Percentiles rank a stretch among this genome's conserved stretches.
phyloP scores from a whole-genome alignment of 495 filamentous ascomycete genomes.

The Penicillium paxilli region DNA sequence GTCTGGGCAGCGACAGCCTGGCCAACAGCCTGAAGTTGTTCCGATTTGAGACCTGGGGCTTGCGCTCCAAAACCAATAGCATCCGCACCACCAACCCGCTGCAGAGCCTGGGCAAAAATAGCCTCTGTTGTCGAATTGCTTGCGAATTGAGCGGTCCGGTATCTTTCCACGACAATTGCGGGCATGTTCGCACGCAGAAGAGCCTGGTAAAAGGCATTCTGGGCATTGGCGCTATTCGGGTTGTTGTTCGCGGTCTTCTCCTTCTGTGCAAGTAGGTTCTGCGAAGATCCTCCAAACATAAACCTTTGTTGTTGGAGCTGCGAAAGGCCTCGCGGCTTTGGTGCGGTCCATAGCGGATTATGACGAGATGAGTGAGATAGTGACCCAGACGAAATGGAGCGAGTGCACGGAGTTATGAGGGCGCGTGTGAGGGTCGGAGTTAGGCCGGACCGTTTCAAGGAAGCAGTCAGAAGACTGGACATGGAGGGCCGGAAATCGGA shows the following conservation, averaged over 20 bases:
- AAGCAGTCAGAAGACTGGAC: slow-evolving; percentile 37
- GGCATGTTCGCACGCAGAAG: slow-evolving; percentile 91
- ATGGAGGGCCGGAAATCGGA: slow-evolving; percentile 48
- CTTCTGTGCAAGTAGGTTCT: slow-evolving; percentile 63
- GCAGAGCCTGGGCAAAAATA: slow-evolving; percentile 73
- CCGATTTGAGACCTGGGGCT: slow-evolving; percentile 48
- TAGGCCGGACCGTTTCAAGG: slow-evolving; percentile 33
- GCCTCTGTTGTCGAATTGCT: slow-evolving; percentile 69
- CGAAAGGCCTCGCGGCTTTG: slow-evolving; percentile 24
- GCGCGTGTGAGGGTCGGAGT: slow-evolving; percentile 13
- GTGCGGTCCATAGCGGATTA: slow-evolving; percentile 19
- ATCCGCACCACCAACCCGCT: slow-evolving; percentile 60
- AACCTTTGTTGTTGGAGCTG: slow-evolving; percentile 45
- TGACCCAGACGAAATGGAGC: slow-evolving; percentile 40
- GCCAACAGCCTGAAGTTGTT: slow-evolving; percentile 79
- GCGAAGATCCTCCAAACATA: slow-evolving; percentile 56
- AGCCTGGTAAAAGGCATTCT: slow-evolving; percentile 90
- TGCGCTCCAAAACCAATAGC: slow-evolving; percentile 35
- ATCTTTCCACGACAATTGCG: slow-evolving; percentile 84
- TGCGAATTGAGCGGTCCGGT: slow-evolving; percentile 82
- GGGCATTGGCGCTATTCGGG: slow-evolving; percentile 77
- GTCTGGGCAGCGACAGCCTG: slow-evolving; percentile 81
- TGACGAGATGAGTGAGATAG: slow-evolving; percentile 30
- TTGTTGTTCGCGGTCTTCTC: slow-evolving; percentile 93
- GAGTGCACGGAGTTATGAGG: slow-evolving; percentile 20